Percentiles rank a stretch among this genome's conserved stretches.
Conservation (phyloP, 192 early-diverging fungal species). For the Cladochytrium replicatum region DNA sequence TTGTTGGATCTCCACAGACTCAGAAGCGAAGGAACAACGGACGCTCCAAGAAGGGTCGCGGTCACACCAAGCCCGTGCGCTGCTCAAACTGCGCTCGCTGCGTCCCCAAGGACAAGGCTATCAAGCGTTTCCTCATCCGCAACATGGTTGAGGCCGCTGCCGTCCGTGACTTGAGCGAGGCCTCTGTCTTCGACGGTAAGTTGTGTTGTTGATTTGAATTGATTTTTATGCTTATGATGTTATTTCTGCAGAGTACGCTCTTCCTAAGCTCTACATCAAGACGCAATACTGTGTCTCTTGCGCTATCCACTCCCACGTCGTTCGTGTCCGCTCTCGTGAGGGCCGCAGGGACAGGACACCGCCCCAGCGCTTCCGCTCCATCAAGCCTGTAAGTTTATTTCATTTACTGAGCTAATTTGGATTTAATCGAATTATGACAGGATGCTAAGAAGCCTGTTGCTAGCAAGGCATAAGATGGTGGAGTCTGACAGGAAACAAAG, state of each 20-base stretch:
- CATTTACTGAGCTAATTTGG: too few relatives aligned
- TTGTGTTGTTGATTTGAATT: neutral
- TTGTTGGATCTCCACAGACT: conserved; percentile 73
- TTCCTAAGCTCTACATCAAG: conserved; percentile 99
- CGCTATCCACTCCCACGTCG: conserved; percentile 88
- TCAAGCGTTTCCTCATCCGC: conserved; percentile 97
- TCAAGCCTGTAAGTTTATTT: too few relatives aligned
- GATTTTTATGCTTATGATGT: too few relatives aligned
- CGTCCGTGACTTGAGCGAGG: conserved; percentile 90
- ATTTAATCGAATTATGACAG: too few relatives aligned
- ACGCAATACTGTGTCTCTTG: conserved; percentile 90
- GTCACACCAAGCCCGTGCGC: conserved; percentile 93
- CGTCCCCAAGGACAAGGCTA: conserved; percentile 99
- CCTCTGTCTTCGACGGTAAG: conserved; percentile 87
- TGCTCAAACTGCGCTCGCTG: conserved; percentile 99
- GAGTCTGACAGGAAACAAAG: too few relatives aligned
- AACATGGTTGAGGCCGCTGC: conserved; percentile 99
- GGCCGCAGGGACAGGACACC: conserved; percentile 87
- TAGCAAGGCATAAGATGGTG: neutral
- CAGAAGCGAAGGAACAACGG: conserved; percentile 98
- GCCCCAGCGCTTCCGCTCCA: conserved; percentile 77
- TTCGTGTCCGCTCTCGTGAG: conserved; percentile 83
- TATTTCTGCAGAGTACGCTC: conserved; percentile 60
- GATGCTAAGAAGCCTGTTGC: neutral
- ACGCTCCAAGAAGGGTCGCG: conserved; percentile 98